A percentile compares a stretch with the other conserved stretches of the same genome.
Conservation (phyloP, 176 grass and related monocot species). For the Raddia guianensis region DNA sequence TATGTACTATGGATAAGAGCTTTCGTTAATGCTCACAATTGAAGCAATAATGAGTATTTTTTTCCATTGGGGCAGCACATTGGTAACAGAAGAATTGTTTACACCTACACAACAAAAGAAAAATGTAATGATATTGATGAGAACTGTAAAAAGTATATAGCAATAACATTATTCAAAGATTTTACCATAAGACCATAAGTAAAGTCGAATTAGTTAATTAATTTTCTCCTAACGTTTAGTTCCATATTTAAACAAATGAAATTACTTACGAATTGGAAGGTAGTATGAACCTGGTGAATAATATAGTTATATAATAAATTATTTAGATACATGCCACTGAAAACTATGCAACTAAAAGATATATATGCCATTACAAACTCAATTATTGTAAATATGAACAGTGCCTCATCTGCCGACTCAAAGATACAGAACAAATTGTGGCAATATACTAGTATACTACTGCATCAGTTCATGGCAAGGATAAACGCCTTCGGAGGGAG, state of each 20-base stretch:
- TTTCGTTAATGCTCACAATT: slow-evolving; percentile 46
- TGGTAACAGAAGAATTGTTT: slow-evolving; percentile 69
- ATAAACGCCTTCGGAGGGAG: no score
- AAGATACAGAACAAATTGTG: not conserved
- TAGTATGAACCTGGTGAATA: slow-evolving; percentile 8
- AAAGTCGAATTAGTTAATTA: slow-evolving; percentile 2
- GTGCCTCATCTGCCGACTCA: no score
- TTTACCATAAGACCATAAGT: not conserved
- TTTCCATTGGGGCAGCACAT: slow-evolving; percentile 62
- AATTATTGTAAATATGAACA: no score
- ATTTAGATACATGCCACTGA: no score
- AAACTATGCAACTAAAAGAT: no score
- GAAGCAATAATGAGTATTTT: slow-evolving; percentile 40
- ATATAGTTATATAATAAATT: not conserved
- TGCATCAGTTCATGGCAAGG: no score
- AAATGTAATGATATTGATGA: slow-evolving; percentile 1
- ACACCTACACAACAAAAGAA: slow-evolving; percentile 58
- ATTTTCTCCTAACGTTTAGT: not conserved
- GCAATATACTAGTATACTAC: not conserved
- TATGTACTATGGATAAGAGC: not conserved
- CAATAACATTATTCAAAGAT: slow-evolving; percentile 10
- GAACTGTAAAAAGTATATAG: not conserved
- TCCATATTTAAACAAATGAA: not conserved
- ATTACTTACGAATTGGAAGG: not conserved
- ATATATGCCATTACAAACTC: no score